A percentile compares a stretch with the other conserved stretches of the same genome.
Conservation (phyloP, 208 protist genomes). For the Leishmania martiniquensis region DNA sequence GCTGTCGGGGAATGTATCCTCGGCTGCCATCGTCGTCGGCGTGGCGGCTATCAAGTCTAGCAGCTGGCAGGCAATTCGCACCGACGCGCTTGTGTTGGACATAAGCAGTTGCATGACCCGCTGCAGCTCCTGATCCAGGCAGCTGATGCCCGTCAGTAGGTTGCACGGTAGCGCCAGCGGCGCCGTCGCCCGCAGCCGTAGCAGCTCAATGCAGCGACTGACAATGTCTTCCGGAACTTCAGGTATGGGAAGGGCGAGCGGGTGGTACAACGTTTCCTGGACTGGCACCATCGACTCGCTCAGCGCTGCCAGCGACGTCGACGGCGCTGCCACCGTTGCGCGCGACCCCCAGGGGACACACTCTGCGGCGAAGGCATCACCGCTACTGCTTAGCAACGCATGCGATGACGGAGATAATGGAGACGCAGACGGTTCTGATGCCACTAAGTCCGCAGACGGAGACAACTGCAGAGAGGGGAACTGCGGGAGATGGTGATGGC, state of each 20-base stretch:
- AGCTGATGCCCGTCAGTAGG: slow-evolving; percentile 31
- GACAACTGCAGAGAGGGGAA: slow-evolving; percentile 5
- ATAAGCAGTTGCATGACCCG: slow-evolving; percentile 34
- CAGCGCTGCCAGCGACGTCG: slow-evolving; percentile 12
- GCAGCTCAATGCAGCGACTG: slow-evolving; percentile 25
- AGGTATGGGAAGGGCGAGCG: slow-evolving; percentile 19
- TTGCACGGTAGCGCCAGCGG: slow-evolving; percentile 32
- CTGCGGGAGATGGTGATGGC: neutral
- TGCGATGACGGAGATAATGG: neutral
- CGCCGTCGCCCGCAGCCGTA: slow-evolving; percentile 27
- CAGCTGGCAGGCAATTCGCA: slow-evolving; percentile 26
- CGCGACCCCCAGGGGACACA: neutral
- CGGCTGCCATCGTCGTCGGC: slow-evolving; percentile 19
- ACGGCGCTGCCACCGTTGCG: neutral
- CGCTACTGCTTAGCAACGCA: neutral
- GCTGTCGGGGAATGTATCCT: slow-evolving; percentile 11
- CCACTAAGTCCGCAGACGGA: neutral
- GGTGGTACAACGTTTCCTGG: slow-evolving; percentile 21
- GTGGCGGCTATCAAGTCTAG: slow-evolving; percentile 32
- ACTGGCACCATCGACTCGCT: slow-evolving; percentile 26
- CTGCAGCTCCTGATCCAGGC: slow-evolving; percentile 36
- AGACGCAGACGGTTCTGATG: neutral
- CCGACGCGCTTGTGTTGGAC: slow-evolving; percentile 12
- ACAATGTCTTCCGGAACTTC: slow-evolving; percentile 24
- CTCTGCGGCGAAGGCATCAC: neutral